These are phyloP conservation scores for Chenopodium formosanum DNA, from an alignment of 148 eudicot species.

Conservation along the genomic window DNA sequence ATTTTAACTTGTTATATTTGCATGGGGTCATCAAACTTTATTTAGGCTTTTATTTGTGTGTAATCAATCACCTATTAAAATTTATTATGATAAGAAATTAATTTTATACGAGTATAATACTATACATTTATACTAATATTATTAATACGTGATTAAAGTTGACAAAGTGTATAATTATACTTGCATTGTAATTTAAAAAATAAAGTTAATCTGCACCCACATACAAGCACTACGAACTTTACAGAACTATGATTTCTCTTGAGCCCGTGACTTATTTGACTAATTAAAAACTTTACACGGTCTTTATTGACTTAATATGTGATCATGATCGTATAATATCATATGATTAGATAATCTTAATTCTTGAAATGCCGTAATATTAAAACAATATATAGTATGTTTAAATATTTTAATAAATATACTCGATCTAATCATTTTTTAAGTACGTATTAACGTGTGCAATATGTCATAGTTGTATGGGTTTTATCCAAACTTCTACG, in stretches of 20 bases:
- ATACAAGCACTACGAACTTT: conserved; percentile 10
- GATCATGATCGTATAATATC: conserved; percentile 15
- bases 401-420: neutral
- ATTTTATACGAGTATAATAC: no score
- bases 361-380: neutral
- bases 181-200: neutral
- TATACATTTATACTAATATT: no score
- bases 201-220: neutral
- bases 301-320: conserved; percentile 3
- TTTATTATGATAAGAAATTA: no score
- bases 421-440: conserved; percentile 17
- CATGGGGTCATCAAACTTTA: no score
- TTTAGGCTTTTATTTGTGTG: no score
- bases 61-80: no score
- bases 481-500: conserved; percentile 7
- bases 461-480: conserved; percentile 4
- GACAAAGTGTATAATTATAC: no score
- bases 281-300: conserved; percentile 13
- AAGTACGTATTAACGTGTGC: conserved; percentile 19
- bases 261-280: conserved; percentile 33
- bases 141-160: no score
- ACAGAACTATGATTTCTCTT: conserved; percentile 15
- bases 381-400: neutral
- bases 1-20: no score
- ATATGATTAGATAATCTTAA: conserved; percentile 4